Evolutionary conservation across 2,329 filamentous ascomycete species (phyloP).

Genomic region (Aspergillus novofumigatus): DNA sequence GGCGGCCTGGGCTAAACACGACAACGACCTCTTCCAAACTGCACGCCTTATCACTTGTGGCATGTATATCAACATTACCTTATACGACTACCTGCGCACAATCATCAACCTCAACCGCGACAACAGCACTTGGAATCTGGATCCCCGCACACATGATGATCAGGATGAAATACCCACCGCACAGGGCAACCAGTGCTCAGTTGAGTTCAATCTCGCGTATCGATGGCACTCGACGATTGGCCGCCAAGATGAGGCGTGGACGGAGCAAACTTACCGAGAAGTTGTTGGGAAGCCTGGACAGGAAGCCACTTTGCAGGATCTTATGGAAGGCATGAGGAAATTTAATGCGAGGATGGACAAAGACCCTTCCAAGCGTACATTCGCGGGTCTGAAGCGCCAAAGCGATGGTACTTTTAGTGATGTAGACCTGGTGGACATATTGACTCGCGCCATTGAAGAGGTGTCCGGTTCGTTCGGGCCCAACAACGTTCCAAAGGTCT

Average conservation of each 20-base stretch:
- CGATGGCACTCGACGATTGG: slow-evolving; percentile 80
- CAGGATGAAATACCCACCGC: slow-evolving; percentile 54
- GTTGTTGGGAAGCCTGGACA: slow-evolving; percentile 59
- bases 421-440: slow-evolving; percentile 68
- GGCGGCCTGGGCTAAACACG: slow-evolving; percentile 61
- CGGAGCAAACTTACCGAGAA: slow-evolving; percentile 62
- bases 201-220: slow-evolving; percentile 86
- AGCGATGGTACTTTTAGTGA: slow-evolving; percentile 68
- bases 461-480: slow-evolving; percentile 60
- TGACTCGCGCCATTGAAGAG: slow-evolving; percentile 68
- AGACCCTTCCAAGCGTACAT: slow-evolving; percentile 66
- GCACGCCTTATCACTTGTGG: slow-evolving; percentile 68
- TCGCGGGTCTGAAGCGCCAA: slow-evolving; percentile 62
- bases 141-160: slow-evolving; percentile 64
- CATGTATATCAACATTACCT: slow-evolving; percentile 72
- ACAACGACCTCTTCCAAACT: slow-evolving; percentile 76
- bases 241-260: slow-evolving; percentile 75
- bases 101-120: slow-evolving; percentile 68
- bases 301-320: slow-evolving; percentile 55
- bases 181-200: slow-evolving; percentile 76
- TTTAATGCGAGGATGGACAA: slow-evolving; percentile 58
- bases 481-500: slow-evolving; percentile 67
- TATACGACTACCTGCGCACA: slow-evolving; percentile 74
- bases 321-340: slow-evolving; percentile 59
- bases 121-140: slow-evolving; percentile 76